Conservation (phyloP, 441 rosid genomes). For the Gossypium laxum region DNA sequence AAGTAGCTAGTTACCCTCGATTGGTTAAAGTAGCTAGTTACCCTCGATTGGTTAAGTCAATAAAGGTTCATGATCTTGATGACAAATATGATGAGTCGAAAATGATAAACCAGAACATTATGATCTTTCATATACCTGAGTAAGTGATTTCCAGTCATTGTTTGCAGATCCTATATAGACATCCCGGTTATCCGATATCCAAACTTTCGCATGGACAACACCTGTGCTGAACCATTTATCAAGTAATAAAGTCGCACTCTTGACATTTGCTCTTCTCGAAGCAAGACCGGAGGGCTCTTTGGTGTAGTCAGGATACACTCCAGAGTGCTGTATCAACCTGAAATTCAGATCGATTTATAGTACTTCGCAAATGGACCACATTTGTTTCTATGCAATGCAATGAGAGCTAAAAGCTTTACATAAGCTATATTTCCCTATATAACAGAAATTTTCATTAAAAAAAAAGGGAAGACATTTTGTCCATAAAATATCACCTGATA, state of each 20-base stretch:
- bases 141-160: constrained; percentile 87
- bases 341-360: neutral
- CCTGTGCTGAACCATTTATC: constrained; percentile 82
- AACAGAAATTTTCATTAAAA: neutral
- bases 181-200: constrained; percentile 65
- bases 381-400: neutral
- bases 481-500: constrained; percentile 37
- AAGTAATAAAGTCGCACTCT: constrained; percentile 52
- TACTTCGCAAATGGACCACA: neutral
- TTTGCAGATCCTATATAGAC: constrained; percentile 85
- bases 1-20: neutral
- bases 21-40: neutral
- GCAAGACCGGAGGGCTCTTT: constrained; percentile 63
- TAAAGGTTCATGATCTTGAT: neutral
- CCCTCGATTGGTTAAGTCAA: neutral
- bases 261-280: constrained; percentile 60
- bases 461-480: neutral
- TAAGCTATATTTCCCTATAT: neutral
- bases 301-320: constrained; percentile 62
- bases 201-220: constrained; percentile 75
- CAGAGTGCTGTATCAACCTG: constrained; percentile 70
- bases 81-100: neutral
- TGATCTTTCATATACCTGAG: constrained; percentile 43
- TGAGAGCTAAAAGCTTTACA: neutral
- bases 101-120: neutral